Evolutionary conservation across 768 basidiomycete genomes (phyloP).

Genomic region (Termitomyces heimii): DNA sequence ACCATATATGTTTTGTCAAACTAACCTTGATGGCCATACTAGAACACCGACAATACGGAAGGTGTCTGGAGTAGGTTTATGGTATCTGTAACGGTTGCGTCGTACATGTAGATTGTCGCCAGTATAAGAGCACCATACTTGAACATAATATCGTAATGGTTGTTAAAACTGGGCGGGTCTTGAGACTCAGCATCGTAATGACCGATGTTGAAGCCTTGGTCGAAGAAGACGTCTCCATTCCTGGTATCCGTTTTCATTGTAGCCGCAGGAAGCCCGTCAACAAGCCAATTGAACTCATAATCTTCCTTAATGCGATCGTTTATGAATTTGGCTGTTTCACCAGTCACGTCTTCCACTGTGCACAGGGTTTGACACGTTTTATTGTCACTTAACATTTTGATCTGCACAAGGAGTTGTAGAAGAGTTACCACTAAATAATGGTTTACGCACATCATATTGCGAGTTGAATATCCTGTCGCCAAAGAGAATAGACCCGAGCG

Average conservation of each 20-base stretch:
- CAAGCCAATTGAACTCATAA: conserved; percentile 91
- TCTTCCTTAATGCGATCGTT: conserved; percentile 89
- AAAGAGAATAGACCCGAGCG: conserved; percentile 90
- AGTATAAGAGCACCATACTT: conserved; percentile 33
- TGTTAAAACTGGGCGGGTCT: conserved; percentile 71
- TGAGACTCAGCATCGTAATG: conserved; percentile 54
- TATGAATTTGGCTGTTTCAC: conserved; percentile 80
- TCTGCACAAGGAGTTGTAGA: conserved; percentile 31
- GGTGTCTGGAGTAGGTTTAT: conserved; percentile 59
- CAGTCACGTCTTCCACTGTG: conserved; percentile 43
- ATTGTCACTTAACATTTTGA: conserved; percentile 77
- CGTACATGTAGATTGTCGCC: not conserved
- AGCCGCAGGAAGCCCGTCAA: conserved; percentile 91
- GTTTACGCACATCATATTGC: conserved; percentile 67
- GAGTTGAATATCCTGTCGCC: conserved; percentile 94
- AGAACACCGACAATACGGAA: conserved; percentile 90
- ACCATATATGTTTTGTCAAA: not conserved
- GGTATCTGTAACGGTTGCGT: conserved; percentile 54
- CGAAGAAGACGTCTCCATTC: conserved; percentile 83
- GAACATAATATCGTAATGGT: conserved; percentile 87
- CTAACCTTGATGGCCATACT: conserved; percentile 60
- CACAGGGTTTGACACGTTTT: conserved; percentile 77
- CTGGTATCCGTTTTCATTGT: conserved; percentile 84
- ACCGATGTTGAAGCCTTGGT: conserved; percentile 93
- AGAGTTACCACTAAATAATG: not conserved